Conservation (phyloP, 2,329 filamentous ascomycete genomes). For the Stachybotrys echinatus region DNA sequence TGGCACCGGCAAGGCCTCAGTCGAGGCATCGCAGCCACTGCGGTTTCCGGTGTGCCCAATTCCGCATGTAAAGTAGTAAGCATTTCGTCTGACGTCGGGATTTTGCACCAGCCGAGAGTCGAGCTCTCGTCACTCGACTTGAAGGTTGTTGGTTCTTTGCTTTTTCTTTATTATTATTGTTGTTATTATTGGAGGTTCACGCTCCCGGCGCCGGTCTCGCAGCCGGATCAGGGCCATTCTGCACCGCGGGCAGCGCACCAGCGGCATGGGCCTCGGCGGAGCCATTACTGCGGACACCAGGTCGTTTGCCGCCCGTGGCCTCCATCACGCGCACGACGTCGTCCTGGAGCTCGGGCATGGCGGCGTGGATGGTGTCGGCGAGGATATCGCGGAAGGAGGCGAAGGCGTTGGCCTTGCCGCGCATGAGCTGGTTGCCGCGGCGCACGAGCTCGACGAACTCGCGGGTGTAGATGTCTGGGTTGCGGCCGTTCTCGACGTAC, state of each 20-base stretch:
- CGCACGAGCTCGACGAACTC: constrained; percentile 68
- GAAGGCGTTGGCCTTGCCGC: constrained; percentile 60
- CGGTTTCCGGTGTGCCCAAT: too few relatives aligned
- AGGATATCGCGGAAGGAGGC: constrained; percentile 56
- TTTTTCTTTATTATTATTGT: too few relatives aligned
- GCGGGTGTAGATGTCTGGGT: constrained; percentile 69
- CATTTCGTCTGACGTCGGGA: too few relatives aligned
- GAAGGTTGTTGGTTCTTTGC: too few relatives aligned
- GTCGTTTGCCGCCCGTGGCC: constrained; percentile 31
- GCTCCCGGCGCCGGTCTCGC: neutral
- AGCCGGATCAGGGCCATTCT: neutral
- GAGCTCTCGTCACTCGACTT: too few relatives aligned
- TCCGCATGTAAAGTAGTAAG: too few relatives aligned
- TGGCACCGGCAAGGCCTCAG: too few relatives aligned
- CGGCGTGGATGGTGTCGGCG: constrained; percentile 50
- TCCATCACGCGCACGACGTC: constrained; percentile 48
- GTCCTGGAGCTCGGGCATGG: constrained; percentile 53
- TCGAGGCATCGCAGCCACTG: too few relatives aligned
- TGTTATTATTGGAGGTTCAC: too few relatives aligned
- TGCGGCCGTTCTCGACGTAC: constrained; percentile 67
- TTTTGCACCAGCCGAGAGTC: too few relatives aligned
- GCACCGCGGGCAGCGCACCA: too few relatives aligned
- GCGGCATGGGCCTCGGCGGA: too few relatives aligned
- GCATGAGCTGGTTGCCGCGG: constrained; percentile 60
- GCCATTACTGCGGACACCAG: neutral